These are phyloP conservation scores for Geranomyces michiganensis DNA, from an alignment of 192 early-diverging fungal genomes.

Conservation along the genomic window DNA sequence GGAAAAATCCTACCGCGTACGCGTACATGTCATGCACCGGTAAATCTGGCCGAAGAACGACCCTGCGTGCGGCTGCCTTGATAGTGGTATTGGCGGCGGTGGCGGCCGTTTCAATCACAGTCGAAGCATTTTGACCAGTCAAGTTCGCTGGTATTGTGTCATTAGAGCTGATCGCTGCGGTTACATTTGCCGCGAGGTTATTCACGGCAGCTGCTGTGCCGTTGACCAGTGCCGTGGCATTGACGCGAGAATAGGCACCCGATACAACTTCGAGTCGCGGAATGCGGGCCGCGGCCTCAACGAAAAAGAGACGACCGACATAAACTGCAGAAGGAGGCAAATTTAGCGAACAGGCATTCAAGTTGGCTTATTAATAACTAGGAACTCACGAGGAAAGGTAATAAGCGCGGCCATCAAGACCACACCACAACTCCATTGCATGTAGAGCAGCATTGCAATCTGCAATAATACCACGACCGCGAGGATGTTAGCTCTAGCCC, in stretches of 20 bases:
- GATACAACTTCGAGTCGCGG: neutral
- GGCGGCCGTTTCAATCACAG: neutral
- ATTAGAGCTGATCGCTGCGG: neutral
- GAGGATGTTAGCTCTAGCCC: neutral
- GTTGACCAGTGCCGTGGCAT: neutral
- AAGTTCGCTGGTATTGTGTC: neutral
- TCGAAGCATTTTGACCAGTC: neutral
- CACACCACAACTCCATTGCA: constrained; percentile 44
- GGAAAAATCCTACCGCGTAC: constrained; percentile 69
- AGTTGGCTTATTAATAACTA: too few relatives aligned
- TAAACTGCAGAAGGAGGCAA: constrained; percentile 38
- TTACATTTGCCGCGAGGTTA: neutral
- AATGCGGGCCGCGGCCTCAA: constrained; percentile 9
- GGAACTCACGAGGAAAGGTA: constrained; percentile 23
- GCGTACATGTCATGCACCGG: constrained; percentile 80
- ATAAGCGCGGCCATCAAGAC: constrained; percentile 45
- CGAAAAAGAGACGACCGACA: constrained; percentile 55
- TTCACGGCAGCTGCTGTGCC: neutral
- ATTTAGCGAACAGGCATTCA: too few relatives aligned
- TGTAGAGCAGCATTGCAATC: constrained; percentile 23
- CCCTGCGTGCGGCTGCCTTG: neutral
- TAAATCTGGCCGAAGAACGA: constrained; percentile 43
- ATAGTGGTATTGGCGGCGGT: neutral
- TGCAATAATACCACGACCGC: constrained; percentile 18
- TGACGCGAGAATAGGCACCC: neutral